phyloP scores from a whole-genome alignment of 1,139 yeast genomes.

The Kluyveromyces marxianus region DNA sequence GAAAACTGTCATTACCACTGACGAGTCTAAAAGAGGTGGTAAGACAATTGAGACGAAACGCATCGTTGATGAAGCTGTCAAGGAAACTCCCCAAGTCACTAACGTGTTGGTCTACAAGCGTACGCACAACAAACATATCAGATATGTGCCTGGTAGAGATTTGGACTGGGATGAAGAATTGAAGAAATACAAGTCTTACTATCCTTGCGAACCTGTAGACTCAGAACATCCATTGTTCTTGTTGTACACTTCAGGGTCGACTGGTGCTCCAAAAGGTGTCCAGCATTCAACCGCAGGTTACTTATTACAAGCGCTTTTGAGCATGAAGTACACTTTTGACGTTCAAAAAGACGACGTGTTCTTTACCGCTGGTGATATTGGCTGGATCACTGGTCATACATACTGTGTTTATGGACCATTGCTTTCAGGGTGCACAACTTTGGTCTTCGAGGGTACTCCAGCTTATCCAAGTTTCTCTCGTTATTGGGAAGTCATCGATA shows the following conservation, averaged over 20 bases:
- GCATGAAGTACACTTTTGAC: slow-evolving; percentile 71
- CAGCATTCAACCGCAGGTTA: slow-evolving; percentile 83
- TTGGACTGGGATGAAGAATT: slow-evolving; percentile 79
- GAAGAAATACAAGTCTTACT: slow-evolving; percentile 65
- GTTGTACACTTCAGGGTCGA: slow-evolving; percentile 92
- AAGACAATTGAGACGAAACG: slow-evolving; percentile 76
- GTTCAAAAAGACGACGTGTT: slow-evolving; percentile 63
- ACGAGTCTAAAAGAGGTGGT: slow-evolving; percentile 78
- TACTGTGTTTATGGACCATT: slow-evolving; percentile 79
- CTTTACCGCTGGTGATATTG: slow-evolving; percentile 83
- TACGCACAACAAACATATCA: slow-evolving; percentile 62
- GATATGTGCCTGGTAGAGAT: slow-evolving; percentile 53
- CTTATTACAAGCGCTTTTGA: slow-evolving; percentile 58
- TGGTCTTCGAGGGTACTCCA: slow-evolving; percentile 82
- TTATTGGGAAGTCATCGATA: slow-evolving; percentile 77
- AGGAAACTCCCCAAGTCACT: slow-evolving; percentile 57
- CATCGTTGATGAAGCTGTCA: slow-evolving; percentile 74
- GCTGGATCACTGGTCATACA: slow-evolving; percentile 87
- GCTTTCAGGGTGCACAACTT: slow-evolving; percentile 70
- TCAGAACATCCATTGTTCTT: slow-evolving; percentile 91
- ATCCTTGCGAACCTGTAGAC: slow-evolving; percentile 79
- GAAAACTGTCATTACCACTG: slow-evolving; percentile 66
- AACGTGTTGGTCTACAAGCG: slow-evolving; percentile 67
- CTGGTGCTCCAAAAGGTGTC: slow-evolving; percentile 97
- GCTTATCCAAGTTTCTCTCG: slow-evolving; percentile 75